phyloP scores from a whole-genome alignment of 2,329 filamentous ascomycete genomes.

The Pochonia chlamydosporia region DNA sequence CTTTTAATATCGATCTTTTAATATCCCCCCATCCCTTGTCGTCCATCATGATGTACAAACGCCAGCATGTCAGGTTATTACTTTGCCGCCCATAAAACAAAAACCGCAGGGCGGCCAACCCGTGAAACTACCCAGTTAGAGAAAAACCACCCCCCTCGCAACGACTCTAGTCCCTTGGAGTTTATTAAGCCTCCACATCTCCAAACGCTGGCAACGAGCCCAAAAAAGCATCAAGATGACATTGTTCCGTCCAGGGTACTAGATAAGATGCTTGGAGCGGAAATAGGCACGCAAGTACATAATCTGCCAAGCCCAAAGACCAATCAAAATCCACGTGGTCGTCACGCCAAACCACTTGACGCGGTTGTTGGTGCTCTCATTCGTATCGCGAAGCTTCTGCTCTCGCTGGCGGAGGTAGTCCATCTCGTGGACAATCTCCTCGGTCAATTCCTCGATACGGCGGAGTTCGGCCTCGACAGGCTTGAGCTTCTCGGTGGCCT shows the following conservation, averaged over 20 bases:
- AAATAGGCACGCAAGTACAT: constrained; percentile 97
- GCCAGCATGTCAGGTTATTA: constrained; percentile 11
- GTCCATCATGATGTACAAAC: constrained; percentile 15
- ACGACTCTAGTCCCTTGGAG: too few relatives aligned
- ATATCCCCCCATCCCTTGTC: not conserved
- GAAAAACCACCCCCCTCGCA: not conserved
- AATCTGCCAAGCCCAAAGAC: constrained; percentile 92
- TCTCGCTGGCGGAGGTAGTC: constrained; percentile 86
- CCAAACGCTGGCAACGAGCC: too few relatives aligned
- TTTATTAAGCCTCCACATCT: not conserved
- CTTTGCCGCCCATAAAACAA: constrained; percentile 1
- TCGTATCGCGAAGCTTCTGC: constrained; percentile 95
- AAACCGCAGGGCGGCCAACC: not conserved
- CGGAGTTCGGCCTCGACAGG: constrained; percentile 92
- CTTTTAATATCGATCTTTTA: not conserved
- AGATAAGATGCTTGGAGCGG: constrained; percentile 49
- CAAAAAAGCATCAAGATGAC: too few relatives aligned
- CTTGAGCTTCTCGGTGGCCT: constrained; percentile 95
- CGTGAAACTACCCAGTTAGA: not conserved
- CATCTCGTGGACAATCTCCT: constrained; percentile 89
- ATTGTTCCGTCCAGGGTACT: constrained; percentile 9
- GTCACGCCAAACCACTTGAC: constrained; percentile 98
- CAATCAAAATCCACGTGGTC: constrained; percentile 86
- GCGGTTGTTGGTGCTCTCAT: constrained; percentile 97
- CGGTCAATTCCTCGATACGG: constrained; percentile 84